Conservation (phyloP, 148 eudicot species). For the Dianthus caryophyllus region DNA sequence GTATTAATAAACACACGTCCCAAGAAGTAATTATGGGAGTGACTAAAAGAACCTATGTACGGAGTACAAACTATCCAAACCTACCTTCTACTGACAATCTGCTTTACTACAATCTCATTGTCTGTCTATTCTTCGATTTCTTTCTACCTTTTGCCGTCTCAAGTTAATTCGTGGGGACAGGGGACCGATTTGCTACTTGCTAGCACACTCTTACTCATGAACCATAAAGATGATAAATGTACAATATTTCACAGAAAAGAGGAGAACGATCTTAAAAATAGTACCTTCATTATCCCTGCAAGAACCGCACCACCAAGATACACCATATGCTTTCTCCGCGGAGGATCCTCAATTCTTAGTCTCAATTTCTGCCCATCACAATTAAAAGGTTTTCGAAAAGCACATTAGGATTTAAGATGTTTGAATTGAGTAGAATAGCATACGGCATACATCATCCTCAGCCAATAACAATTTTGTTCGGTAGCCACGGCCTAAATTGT, state of each 20-base stretch:
- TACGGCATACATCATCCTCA: background rate
- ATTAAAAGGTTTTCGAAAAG: conserved; percentile 7
- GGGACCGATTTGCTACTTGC: background rate
- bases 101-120: background rate
- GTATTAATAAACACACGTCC: background rate
- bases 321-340: conserved; percentile 98
- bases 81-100: background rate
- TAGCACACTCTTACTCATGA: background rate
- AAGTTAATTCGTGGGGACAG: background rate
- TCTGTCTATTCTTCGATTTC: background rate
- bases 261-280: background rate
- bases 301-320: conserved; percentile 99
- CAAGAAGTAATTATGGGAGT: background rate
- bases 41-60: background rate
- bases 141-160: background rate
- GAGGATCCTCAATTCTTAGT: conserved; percentile 93
- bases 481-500: background rate
- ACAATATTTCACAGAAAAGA: background rate
- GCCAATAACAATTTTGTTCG: background rate
- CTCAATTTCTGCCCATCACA: conserved; percentile 59
- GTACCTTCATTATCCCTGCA: conserved; percentile 98
- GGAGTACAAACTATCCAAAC: background rate
- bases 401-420: background rate
- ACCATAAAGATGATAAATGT: background rate
- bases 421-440: background rate